Evolutionary conservation across 495 filamentous ascomycete species (phyloP).

Genomic region (Penicillium canariense): DNA sequence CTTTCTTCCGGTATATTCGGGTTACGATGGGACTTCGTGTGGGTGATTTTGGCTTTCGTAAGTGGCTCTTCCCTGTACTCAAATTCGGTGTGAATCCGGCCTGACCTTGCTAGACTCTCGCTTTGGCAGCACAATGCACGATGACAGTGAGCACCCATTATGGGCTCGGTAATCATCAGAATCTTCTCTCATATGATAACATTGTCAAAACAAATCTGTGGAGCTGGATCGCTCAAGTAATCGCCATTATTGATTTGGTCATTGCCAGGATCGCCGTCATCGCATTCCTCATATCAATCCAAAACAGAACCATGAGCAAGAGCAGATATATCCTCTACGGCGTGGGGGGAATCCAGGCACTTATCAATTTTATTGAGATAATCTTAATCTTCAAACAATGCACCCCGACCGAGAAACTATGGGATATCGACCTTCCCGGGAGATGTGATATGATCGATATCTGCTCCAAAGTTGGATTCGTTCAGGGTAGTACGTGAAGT

Average conservation of each 20-base stretch:
- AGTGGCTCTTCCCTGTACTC: background rate
- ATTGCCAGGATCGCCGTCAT: conserved; percentile 31
- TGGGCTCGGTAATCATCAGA: conserved; percentile 30
- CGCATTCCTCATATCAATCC: conserved; percentile 31
- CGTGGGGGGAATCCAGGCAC: conserved; percentile 23
- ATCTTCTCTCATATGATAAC: conserved; percentile 12
- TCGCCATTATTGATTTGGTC: conserved; percentile 21
- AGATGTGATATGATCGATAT: conserved; percentile 21
- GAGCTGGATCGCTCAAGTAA: conserved; percentile 32
- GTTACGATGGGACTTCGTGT: conserved; percentile 30
- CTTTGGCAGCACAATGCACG: conserved; percentile 15
- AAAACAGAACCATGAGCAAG: conserved; percentile 20
- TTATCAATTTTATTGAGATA: conserved; percentile 23
- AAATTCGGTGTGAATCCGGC: background rate
- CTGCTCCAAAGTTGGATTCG: conserved; percentile 23
- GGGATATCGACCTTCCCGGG: conserved; percentile 24
- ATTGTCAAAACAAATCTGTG: conserved; percentile 27
- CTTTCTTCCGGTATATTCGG: conserved; percentile 13
- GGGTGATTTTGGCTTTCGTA: conserved; percentile 29
- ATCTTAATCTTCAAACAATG: conserved; percentile 29
- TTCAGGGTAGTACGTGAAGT: conserved; percentile 23
- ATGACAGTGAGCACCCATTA: conserved; percentile 24
- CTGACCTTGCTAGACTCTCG: conserved; percentile 9
- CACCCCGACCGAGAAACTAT: conserved; percentile 23
- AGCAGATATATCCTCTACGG: conserved; percentile 24